Evolutionary conservation across 345 rosid species (phyloP), one percentile per base, ranked within the genome.

Genomic region (Brassica juncea): DNA sequence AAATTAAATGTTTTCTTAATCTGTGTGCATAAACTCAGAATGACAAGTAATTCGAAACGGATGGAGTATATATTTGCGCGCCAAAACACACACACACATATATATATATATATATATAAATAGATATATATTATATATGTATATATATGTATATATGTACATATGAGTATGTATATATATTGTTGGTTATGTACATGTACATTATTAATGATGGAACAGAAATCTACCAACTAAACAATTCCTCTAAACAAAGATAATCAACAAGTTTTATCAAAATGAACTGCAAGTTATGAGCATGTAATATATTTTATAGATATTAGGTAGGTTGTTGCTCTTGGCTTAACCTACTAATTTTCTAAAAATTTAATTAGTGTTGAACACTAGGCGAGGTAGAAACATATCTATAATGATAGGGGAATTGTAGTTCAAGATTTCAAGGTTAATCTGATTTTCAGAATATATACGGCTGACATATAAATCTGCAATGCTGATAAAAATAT

Each of bases 311-410:
- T 52, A 73, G 58, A 61, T 62, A 73, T 79, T 74, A 68, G 82
- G 75, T 74, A 70, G 75, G 65, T 73, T 44, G 70, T 70, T 74
- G 82, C 75, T 74, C 35, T 68, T 73, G 16, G 82, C 75, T 74
- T 69, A 80, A 68, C 82, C 82, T 68, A 69, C 68, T 79, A 54
- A 8, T 5, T 62, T 60, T 59, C 77, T n/a, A 21, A 79, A 61
- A n/a, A 1, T 49, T 49, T n/a, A 49, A 49, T 49, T 73, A 15
- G 71, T 69, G 68, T 49, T 80, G 66, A 80, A 74, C 66, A 61
- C 27, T 74, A 49, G 47, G 39, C 64, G 30, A 73, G 57, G 64
- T 47, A 68, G 61, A 42, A 39, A 32, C 64, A 49, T 55, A 57
- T 66, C 32, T 30, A 77, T 3, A 49, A 32, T 49, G 44, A 34